These are phyloP conservation scores for Saccharomycopsis sp. DNA, from an alignment of 805 yeast genomes.

Conservation along the genomic window DNA sequence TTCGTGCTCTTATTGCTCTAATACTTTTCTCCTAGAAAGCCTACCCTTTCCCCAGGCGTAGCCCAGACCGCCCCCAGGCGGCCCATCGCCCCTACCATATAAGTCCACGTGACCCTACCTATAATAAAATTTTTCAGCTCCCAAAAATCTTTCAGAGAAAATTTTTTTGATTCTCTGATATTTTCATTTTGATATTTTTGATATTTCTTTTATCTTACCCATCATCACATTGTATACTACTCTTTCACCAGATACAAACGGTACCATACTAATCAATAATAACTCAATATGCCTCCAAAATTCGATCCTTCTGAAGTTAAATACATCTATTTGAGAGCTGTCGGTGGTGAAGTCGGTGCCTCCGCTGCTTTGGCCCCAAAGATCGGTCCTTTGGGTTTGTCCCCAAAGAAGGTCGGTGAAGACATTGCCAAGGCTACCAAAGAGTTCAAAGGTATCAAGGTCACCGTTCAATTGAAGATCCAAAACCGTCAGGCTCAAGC, in stretches of 20 bases:
- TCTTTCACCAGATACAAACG: background rate
- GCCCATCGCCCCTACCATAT: background rate
- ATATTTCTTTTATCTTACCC: background rate
- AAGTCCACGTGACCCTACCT: background rate
- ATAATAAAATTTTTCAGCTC: background rate
- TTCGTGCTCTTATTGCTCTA: too few species aligned
- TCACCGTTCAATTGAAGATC: constrained; percentile 95
- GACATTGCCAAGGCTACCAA: constrained; percentile 99
- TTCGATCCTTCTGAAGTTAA: constrained; percentile 98
- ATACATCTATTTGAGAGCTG: constrained; percentile 98
- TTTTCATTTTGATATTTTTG: too few species aligned
- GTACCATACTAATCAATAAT: background rate
- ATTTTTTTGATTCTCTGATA: background rate
- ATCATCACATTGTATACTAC: background rate
- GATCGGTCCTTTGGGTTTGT: constrained; percentile 99
- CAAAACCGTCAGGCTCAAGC: constrained; percentile 99
- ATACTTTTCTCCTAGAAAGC: too few species aligned
- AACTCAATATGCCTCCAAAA: constrained; percentile 83
- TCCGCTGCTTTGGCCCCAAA: constrained; percentile 99
- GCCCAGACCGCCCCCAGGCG: background rate
- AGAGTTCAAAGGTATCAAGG: constrained; percentile 98
- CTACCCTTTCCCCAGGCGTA: too few species aligned
- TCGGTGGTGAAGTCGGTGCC: constrained; percentile 99
- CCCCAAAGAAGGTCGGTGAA: constrained; percentile 99
- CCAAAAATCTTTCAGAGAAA: background rate